Evolutionary conservation across 768 basidiomycete genomes (phyloP), one percentile per base, ranked within the genome.

Genomic region (Aureoboletus auriporus): DNA sequence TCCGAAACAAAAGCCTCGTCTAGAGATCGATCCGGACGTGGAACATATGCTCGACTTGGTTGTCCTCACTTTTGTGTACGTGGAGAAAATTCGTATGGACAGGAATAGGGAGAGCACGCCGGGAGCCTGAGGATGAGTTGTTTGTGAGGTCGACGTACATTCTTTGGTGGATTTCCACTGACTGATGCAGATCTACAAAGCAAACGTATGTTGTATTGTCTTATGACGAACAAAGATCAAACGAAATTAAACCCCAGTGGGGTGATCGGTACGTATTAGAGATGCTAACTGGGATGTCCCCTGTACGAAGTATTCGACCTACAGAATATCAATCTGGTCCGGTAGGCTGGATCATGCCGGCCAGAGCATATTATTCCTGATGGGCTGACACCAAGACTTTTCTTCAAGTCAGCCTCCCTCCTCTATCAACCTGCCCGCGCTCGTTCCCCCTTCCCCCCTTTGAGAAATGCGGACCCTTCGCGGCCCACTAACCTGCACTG

Each of bases 21-120:
- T 67, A 5, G 58, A 56, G 13, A 20, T 66, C 20, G 37, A 57
- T 46, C 46, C 60, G 6, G 43, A 36, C 5, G 52, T 57, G 36
- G 53, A 51, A 39, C 57, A 53, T 13, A 66, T 67, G 50, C 49
- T 66, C 23, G 64, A 66, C 52, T 28, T 58, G 30, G 39, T 68
- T 23, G 27, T 67, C 7, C 52, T 66, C 16, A 68, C 64, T 1
- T 68, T 67, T 20, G 56, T 68, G 20, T 67, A 64, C 35, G 60
- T 66, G n/a, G 64, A 68, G 44, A 68, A 68, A 42, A 17, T 66
- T 5, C 60, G 60, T 30, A 54, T 52, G 53, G 57, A 64, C 31
- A 64, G 58, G 38, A 63, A 64, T 13, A 31, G 35, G 11, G 37
- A 48, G 23, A 49, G 11, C 23, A 29, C 11, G 0, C 20, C 20